phyloP scores from a whole-genome alignment of 1,284 basidiomycete genomes.

The Schizophyllum amplum region DNA sequence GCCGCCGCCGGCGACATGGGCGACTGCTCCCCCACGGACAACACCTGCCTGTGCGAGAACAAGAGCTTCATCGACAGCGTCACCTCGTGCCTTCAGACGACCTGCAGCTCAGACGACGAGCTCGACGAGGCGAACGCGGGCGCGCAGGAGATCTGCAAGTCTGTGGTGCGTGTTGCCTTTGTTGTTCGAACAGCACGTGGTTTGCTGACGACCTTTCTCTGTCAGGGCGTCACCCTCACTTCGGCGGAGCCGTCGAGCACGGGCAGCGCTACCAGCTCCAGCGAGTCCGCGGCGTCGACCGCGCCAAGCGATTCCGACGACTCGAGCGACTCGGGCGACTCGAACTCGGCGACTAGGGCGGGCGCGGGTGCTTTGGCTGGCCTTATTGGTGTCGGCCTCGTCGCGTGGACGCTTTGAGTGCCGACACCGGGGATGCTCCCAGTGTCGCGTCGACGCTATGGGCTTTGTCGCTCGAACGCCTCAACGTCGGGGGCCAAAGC shows the following conservation, averaged over 20 bases:
- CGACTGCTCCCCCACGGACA: constrained; percentile 34
- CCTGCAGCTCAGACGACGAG: constrained; percentile 37
- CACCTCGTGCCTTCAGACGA: constrained; percentile 35
- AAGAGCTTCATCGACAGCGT: constrained; percentile 35
- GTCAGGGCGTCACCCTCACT: background rate
- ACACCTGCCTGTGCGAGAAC: constrained; percentile 45
- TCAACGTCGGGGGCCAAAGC: too few species aligned
- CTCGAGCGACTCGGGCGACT: background rate
- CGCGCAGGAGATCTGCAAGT: constrained; percentile 36
- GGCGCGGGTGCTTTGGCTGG: background rate
- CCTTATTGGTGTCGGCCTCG: background rate
- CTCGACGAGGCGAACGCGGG: constrained; percentile 34
- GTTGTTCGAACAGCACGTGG: background rate
- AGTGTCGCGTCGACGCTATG: too few species aligned
- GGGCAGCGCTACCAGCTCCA: background rate
- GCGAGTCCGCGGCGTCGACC: background rate
- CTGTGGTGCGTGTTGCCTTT: constrained; percentile 36
- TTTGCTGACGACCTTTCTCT: background rate
- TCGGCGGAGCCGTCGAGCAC: background rate
- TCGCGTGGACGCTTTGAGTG: background rate
- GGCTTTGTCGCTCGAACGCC: too few species aligned
- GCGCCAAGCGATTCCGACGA: background rate
- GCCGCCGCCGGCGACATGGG: constrained; percentile 30
- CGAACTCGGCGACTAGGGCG: background rate
- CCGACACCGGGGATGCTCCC: too few species aligned